Evolutionary conservation across 106 monocot species (phyloP).

Genomic region (Narthecium ossifragum): DNA sequence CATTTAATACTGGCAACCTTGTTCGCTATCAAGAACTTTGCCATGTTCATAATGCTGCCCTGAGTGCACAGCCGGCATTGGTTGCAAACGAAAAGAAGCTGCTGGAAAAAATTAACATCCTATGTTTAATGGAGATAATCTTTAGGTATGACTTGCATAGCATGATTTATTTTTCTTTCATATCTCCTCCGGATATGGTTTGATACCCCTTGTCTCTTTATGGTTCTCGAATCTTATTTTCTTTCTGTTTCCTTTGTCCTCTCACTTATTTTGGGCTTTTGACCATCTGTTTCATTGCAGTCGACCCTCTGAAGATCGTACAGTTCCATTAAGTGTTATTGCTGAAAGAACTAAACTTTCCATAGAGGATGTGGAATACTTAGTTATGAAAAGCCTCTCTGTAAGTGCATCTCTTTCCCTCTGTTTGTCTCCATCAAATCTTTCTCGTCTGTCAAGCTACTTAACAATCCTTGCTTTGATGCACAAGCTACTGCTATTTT

Average conservation of each 20-base stretch:
- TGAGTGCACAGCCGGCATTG: conserved; percentile 86
- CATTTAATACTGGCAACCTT: conserved; percentile 90
- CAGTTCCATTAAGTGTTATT: conserved; percentile 80
- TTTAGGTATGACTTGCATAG: conserved; percentile 53
- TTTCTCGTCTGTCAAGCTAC: too few species aligned
- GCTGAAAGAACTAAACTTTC: conserved; percentile 85
- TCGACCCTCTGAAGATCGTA: conserved; percentile 88
- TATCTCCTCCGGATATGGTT: neutral
- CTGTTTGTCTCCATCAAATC: neutral
- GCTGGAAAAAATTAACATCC: conserved; percentile 90
- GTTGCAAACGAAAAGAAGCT: conserved; percentile 81
- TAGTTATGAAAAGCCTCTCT: conserved; percentile 96
- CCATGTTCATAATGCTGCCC: conserved; percentile 79
- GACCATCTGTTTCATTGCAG: conserved; percentile 50
- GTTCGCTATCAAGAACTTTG: conserved; percentile 83
- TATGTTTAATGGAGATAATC: conserved; percentile 97
- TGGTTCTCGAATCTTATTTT: neutral
- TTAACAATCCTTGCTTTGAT: too few species aligned
- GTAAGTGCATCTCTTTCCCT: conserved; percentile 32
- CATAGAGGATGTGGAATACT: conserved; percentile 87
- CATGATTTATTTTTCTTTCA: too few species aligned
- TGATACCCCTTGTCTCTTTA: neutral
- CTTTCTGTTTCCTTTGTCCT: neutral
- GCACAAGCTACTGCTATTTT: too few species aligned
- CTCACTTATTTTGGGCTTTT: conserved; percentile 1